Conservation (phyloP, 2,329 filamentous ascomycete genomes). For the Furcasterigmium sp. region DNA sequence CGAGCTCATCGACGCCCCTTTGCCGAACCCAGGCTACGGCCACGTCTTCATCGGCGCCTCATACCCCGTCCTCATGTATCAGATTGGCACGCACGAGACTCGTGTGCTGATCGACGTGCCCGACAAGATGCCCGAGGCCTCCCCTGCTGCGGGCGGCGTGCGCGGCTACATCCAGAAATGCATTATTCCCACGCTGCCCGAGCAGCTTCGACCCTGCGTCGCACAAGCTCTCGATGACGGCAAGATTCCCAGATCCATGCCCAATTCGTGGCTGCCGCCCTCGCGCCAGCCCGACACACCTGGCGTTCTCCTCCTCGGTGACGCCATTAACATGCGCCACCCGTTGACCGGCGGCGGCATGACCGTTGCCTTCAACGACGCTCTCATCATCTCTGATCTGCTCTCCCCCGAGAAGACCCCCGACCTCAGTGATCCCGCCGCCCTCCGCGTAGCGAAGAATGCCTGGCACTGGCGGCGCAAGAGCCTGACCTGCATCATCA, state of each 20-base stretch:
- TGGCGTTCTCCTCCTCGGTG: slow-evolving; percentile 79
- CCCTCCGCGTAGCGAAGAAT: slow-evolving; percentile 64
- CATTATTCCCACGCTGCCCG: slow-evolving; percentile 73
- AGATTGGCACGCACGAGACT: slow-evolving; percentile 94
- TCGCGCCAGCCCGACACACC: slow-evolving; percentile 43
- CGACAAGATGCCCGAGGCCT: slow-evolving; percentile 67
- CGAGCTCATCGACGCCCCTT: slow-evolving; percentile 80
- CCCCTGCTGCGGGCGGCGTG: slow-evolving; percentile 71
- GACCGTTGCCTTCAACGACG: slow-evolving; percentile 96
- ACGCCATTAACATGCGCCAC: slow-evolving; percentile 99
- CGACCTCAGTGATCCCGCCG: slow-evolving; percentile 59
- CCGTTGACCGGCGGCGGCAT: slow-evolving; percentile 95
- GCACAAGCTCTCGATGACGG: slow-evolving; percentile 70
- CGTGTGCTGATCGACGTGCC: slow-evolving; percentile 86
- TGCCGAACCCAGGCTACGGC: slow-evolving; percentile 71
- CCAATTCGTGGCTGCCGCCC: slow-evolving; percentile 88
- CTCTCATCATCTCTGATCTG: slow-evolving; percentile 68
- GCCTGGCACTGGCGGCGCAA: slow-evolving; percentile 87
- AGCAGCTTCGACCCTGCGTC: slow-evolving; percentile 67
- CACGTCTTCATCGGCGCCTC: slow-evolving; percentile 81
- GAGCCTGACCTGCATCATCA: slow-evolving; percentile 78
- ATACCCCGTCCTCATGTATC: slow-evolving; percentile 82
- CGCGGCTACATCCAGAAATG: slow-evolving; percentile 76
- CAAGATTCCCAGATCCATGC: slow-evolving; percentile 78
- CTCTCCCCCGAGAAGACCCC: slow-evolving; percentile 66